Base-by-base conservation (phyloP, 768 basidiomycete genomes). In the Xanthoconium purpureum region DNA sequence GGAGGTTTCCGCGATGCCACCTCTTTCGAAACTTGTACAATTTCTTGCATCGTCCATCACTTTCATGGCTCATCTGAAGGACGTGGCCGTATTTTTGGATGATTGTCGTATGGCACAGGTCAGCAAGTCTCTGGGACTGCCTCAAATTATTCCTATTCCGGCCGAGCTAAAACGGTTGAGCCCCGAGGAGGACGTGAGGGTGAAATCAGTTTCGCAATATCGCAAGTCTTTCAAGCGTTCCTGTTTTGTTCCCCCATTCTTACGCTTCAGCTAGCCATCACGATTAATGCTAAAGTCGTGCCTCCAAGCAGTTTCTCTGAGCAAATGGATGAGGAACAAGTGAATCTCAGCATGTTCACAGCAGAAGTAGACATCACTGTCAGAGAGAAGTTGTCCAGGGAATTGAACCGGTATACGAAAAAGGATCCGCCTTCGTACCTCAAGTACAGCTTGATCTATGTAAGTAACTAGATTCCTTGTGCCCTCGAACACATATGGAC, bases 41-140 rank as follows among this genome's bases (percentile, higher is more conserved):
- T 97, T 98, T 70, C 78, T 98, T 20, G 80, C 87, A 29, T 93
- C 93, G 6, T 91, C 89, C 1, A 85, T 98, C 48, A 93, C 93
- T 0, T 98, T 98, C 74, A 97, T 96, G 88, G 75, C 79, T 3
- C 79, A 84, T 58, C 78, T 98, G 8, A 75, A 76, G 14, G 78
- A 85, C 66, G 83, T 97, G 50, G 84, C 81, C 59, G 81, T 98
- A 20, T 91, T 82, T 68, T 82, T 95, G 36, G 85, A 97, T 64
- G 84, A 85, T 59, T 81, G 84, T 62, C 75, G 83, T 36, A 74
- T 94, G 3, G 82, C 83, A 11, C 77, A 74, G 35, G 67, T 94
- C 44, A 78, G 75, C 38, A 94, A 93, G 73, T 74, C 77, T 3
- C 63, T 75, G n/a, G 83, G 83, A 11, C 46, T 72, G 13, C 75